phyloP scores from a whole-genome alignment of 2,329 filamentous ascomycete species.

The Nothomitra cinnamomea region DNA sequence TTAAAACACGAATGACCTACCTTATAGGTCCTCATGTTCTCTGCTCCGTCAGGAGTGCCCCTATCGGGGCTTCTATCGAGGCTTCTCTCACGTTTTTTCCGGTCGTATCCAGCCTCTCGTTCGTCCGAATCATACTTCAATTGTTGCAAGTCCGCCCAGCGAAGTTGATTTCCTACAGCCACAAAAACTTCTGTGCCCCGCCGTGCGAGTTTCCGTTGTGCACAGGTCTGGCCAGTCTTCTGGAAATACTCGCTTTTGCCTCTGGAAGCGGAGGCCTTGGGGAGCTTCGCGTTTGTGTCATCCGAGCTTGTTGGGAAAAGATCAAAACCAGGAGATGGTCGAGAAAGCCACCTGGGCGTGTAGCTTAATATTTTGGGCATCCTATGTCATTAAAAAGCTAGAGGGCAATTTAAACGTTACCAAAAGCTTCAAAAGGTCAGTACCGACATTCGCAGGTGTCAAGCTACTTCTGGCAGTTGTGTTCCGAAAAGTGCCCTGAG shows the following conservation, averaged over 20 bases:
- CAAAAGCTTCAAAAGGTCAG: neutral
- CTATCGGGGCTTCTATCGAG: conserved; percentile 3
- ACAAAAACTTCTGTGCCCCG: conserved; percentile 80
- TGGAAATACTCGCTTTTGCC: conserved; percentile 8
- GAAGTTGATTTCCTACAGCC: conserved; percentile 73
- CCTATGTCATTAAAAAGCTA: neutral
- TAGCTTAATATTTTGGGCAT: conserved; percentile 83
- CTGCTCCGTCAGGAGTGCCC: neutral
- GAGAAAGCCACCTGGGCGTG: conserved; percentile 73
- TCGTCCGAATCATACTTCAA: conserved; percentile 48
- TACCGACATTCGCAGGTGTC: neutral
- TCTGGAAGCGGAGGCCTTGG: conserved; percentile 17
- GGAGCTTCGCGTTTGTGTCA: conserved; percentile 18
- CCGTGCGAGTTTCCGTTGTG: conserved; percentile 51
- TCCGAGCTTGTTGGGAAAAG: conserved; percentile 42
- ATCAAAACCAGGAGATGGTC: conserved; percentile 57
- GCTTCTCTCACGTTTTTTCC: conserved; percentile 12
- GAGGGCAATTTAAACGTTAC: neutral
- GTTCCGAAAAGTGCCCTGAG: too few relatives aligned
- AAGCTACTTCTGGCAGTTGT: neutral
- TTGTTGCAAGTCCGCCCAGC: conserved; percentile 73
- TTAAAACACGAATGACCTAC: neutral
- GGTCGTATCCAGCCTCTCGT: conserved; percentile 7
- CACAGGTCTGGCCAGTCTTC: conserved; percentile 18
- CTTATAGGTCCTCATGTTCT: neutral